Conservation (phyloP, 2,329 filamentous ascomycete species). For the Blastomyces gilchristii region DNA sequence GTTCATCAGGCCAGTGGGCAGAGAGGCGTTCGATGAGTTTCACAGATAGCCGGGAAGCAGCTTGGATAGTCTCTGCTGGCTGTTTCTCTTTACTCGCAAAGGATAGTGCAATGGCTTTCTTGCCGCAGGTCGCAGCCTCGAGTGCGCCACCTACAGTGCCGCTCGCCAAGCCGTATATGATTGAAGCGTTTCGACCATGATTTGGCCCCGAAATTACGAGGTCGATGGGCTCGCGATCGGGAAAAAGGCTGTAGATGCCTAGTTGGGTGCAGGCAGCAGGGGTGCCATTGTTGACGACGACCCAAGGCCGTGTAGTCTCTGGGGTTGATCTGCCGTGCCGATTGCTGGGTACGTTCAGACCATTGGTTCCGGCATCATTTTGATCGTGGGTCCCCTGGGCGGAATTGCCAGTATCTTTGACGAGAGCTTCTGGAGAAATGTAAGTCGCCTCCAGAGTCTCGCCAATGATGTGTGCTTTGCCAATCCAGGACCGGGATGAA, state of each 20-base stretch:
- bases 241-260: slow-evolving; percentile 64
- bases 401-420: slow-evolving; percentile 32
- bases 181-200: slow-evolving; percentile 68
- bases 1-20: slow-evolving; percentile 53
- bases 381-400: background rate
- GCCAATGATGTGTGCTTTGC: slow-evolving; percentile 89
- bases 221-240: slow-evolving; percentile 56
- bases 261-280: slow-evolving; percentile 69
- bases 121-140: slow-evolving; percentile 60
- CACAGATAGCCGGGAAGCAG: slow-evolving; percentile 60
- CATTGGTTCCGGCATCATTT: slow-evolving; percentile 48
- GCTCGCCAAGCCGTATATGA: slow-evolving; percentile 63
- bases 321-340: slow-evolving; percentile 33
- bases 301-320: slow-evolving; percentile 46
- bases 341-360: background rate
- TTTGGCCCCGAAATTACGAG: slow-evolving; percentile 68
- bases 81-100: slow-evolving; percentile 78
- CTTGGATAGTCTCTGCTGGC: slow-evolving; percentile 61
- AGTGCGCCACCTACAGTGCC: slow-evolving; percentile 67
- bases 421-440: slow-evolving; percentile 46
- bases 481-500: slow-evolving; percentile 87
- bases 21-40: slow-evolving; percentile 64
- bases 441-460: slow-evolving; percentile 69
- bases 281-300: slow-evolving; percentile 57
- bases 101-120: slow-evolving; percentile 63